phyloP scores from a whole-genome alignment of 495 filamentous ascomycete species.

The Hypoxylon perforatum region DNA sequence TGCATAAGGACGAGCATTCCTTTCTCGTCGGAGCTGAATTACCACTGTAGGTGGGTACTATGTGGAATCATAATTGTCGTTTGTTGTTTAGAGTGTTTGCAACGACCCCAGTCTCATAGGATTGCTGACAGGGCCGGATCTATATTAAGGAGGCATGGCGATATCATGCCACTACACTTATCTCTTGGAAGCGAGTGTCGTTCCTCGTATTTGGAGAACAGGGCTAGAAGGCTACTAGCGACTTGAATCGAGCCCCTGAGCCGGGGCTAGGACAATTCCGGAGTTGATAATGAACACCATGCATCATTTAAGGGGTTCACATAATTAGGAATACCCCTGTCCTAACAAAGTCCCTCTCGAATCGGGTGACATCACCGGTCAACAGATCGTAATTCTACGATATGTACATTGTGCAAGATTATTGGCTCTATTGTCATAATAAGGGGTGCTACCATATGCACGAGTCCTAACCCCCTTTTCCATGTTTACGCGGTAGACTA shows the following conservation, averaged over 20 bases:
- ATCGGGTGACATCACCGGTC: background rate
- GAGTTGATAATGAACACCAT: background rate
- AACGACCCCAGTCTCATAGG: background rate
- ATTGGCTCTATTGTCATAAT: background rate
- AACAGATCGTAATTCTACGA: too few species aligned
- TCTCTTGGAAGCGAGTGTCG: background rate
- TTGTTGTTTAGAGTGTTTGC: background rate
- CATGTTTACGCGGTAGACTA: conserved; percentile 3
- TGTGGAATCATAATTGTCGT: background rate
- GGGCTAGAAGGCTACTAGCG: background rate
- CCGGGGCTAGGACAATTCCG: background rate
- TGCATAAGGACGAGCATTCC: too few species aligned
- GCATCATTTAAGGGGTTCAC: background rate
- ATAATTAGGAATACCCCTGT: background rate
- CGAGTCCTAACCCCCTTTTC: background rate
- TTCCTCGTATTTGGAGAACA: background rate
- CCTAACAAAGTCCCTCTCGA: background rate
- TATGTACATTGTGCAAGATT: too few species aligned
- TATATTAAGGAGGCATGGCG: background rate
- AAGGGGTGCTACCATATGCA: background rate
- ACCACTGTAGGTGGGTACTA: too few species aligned
- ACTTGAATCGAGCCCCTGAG: background rate
- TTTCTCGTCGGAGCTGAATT: too few species aligned
- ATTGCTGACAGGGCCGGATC: background rate
- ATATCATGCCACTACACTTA: background rate